Evolutionary conservation across 352 stramenopile genomes (phyloP).

Genomic region (Discostella stelligera): DNA sequence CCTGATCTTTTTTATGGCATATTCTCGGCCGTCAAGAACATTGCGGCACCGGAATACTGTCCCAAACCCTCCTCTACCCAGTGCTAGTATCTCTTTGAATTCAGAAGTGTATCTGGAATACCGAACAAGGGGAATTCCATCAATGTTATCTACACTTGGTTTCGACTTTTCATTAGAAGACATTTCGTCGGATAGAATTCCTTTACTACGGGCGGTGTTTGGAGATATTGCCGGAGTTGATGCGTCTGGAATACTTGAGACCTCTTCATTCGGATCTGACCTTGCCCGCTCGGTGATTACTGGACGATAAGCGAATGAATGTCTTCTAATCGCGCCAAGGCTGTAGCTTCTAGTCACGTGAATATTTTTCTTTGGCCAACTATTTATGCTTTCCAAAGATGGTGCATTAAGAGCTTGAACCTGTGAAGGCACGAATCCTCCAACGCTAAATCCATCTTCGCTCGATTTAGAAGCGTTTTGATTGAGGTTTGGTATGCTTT

Average conservation of each 20-base stretch:
- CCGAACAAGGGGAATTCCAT: conserved; percentile 79
- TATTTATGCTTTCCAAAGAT: conserved; percentile 20
- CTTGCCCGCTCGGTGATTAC: conserved; percentile 16
- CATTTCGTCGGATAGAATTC: conserved; percentile 12
- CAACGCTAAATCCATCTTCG: conserved; percentile 30
- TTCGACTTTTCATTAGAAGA: conserved; percentile 9
- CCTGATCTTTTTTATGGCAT: conserved; percentile 87
- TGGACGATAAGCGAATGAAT: conserved; percentile 9
- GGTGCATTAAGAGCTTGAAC: conserved; percentile 14
- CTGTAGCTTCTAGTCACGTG: conserved; percentile 43
- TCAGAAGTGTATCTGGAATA: conserved; percentile 82
- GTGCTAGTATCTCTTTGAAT: conserved; percentile 72
- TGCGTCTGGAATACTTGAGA: conserved; percentile 2
- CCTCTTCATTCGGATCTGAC: conserved; percentile 26
- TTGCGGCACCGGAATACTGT: conserved; percentile 83
- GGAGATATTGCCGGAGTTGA: conserved; percentile 2
- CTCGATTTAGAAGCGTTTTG: conserved; percentile 38
- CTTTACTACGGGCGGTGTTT: conserved; percentile 10
- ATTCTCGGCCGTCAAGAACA: conserved; percentile 82
- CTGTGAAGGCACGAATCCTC: conserved; percentile 19
- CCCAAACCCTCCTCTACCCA: conserved; percentile 85
- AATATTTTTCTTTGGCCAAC: conserved; percentile 20
- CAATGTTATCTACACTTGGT: conserved; percentile 54
- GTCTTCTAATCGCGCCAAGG: conserved; percentile 36
- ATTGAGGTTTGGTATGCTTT: conserved; percentile 36